Evolutionary conservation across 768 basidiomycete genomes (phyloP).

Genomic region (Leccinum rimulosum): DNA sequence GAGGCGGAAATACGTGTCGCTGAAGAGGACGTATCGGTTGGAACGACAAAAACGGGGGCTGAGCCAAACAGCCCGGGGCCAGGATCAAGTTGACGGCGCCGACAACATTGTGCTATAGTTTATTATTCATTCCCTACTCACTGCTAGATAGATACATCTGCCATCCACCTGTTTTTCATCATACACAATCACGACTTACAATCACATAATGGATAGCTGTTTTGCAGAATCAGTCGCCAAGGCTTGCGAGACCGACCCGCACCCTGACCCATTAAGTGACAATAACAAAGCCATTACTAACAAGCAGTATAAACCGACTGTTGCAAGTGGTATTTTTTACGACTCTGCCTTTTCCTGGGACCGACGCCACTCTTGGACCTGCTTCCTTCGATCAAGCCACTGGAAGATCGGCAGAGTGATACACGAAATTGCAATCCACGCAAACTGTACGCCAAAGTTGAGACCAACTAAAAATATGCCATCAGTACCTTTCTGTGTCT

Average conservation of each 20-base stretch:
- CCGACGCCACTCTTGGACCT: constrained; percentile 22
- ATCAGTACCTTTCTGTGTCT: not conserved
- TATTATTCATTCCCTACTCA: constrained; percentile 17
- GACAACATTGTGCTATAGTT: constrained; percentile 5
- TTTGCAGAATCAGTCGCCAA: not conserved
- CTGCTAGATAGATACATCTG: constrained; percentile 19
- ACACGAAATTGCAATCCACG: constrained; percentile 55
- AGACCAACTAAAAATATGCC: constrained; percentile 45
- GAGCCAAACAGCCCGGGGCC: constrained; percentile 17
- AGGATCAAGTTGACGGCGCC: constrained; percentile 22
- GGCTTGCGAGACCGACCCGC: not conserved
- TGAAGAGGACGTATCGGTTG: constrained; percentile 21
- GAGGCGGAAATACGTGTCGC: constrained; percentile 68
- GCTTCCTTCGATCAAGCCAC: constrained; percentile 34
- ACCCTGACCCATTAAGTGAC: not conserved
- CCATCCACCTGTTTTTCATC: constrained; percentile 20
- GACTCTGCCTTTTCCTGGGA: constrained; percentile 12
- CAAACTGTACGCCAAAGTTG: constrained; percentile 59
- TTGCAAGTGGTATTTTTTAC: not conserved
- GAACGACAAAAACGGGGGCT: constrained; percentile 17
- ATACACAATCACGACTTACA: constrained; percentile 11
- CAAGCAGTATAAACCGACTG: not conserved
- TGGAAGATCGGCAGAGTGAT: constrained; percentile 52
- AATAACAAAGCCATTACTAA: not conserved
- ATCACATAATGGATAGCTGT: constrained; percentile 12